Evolutionary conservation across 148 eudicot genomes (phyloP).

Genomic region (Agrostemma githago): DNA sequence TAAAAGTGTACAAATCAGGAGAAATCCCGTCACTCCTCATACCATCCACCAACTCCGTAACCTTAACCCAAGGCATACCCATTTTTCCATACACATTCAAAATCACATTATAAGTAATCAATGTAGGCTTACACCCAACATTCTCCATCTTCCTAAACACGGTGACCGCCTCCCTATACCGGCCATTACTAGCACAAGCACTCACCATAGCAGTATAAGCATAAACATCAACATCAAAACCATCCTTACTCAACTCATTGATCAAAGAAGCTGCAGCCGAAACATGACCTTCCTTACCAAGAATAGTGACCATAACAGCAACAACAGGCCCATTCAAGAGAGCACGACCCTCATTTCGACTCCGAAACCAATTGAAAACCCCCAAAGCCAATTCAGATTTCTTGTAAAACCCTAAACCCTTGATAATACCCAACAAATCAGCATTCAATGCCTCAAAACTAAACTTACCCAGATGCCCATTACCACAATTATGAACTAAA

Average conservation of each 20-base stretch:
- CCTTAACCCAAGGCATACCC: slow-evolving; percentile 80
- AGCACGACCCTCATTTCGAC: slow-evolving; percentile 25
- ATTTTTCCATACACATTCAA: slow-evolving; percentile 81
- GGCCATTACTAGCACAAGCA: slow-evolving; percentile 63
- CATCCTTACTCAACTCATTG: slow-evolving; percentile 45
- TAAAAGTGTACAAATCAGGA: slow-evolving; percentile 79
- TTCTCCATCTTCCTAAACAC: slow-evolving; percentile 75
- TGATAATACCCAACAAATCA: slow-evolving; percentile 65
- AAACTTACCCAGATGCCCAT: slow-evolving; percentile 18
- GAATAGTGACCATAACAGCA: slow-evolving; percentile 58
- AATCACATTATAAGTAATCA: slow-evolving; percentile 82
- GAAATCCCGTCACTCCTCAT: slow-evolving; percentile 68
- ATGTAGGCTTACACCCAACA: slow-evolving; percentile 76
- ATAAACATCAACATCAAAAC: slow-evolving; percentile 70
- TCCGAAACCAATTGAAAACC: slow-evolving; percentile 63
- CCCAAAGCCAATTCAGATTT: slow-evolving; percentile 57
- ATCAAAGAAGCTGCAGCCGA: slow-evolving; percentile 56
- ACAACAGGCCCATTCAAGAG: slow-evolving; percentile 57
- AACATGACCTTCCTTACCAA: slow-evolving; percentile 69
- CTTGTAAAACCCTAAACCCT: slow-evolving; percentile 64
- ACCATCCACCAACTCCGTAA: slow-evolving; percentile 41
- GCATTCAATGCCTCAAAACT: slow-evolving; percentile 24
- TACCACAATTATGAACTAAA: slow-evolving; percentile 24
- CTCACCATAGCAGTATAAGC: slow-evolving; percentile 73
- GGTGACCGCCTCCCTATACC: slow-evolving; percentile 72